These are phyloP conservation scores for Aspergillus candidus DNA, from an alignment of 2,329 filamentous ascomycete genomes.

Conservation along the genomic window DNA sequence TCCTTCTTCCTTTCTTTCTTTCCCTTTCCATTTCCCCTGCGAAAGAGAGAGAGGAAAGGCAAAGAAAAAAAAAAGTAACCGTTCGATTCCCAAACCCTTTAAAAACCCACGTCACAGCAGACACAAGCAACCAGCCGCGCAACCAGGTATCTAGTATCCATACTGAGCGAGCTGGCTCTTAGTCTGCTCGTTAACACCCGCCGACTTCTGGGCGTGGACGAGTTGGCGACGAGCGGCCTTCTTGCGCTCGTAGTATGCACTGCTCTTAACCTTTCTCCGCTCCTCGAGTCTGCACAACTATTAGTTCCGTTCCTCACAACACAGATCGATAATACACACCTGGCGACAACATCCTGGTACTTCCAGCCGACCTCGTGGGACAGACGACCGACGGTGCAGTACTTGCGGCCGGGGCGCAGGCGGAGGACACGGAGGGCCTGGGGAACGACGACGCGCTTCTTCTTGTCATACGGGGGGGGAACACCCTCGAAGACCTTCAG, in stretches of 20 bases:
- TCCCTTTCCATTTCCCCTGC: too few species aligned
- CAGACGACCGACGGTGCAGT: conserved; percentile 97
- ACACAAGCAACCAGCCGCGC: conserved; percentile 37
- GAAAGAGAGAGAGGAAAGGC: too few species aligned
- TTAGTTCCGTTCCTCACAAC: conserved; percentile 1
- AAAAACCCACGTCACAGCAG: conserved; percentile 32
- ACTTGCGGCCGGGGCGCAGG: conserved; percentile 98
- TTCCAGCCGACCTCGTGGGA: conserved; percentile 99
- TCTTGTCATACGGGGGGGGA: conserved; percentile 97
- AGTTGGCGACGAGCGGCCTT: conserved; percentile 89
- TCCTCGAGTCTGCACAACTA: conserved; percentile 74
- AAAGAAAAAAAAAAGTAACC: conserved; percentile 25
- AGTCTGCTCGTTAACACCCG: conserved; percentile 79
- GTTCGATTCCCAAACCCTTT: conserved; percentile 25
- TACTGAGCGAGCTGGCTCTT: conserved; percentile 79
- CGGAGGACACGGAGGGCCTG: conserved; percentile 95
- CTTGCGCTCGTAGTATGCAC: conserved; percentile 99
- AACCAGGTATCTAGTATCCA: conserved; percentile 68
- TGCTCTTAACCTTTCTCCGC: conserved; percentile 98
- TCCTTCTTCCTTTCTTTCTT: too few species aligned
- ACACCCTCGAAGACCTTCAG: conserved; percentile 99
- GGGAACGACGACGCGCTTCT: conserved; percentile 99
- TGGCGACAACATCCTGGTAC: conserved; percentile 98
- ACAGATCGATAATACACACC: conserved; percentile 56
- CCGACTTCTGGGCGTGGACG: conserved; percentile 86